These are phyloP conservation scores for Euptelea pleiosperma DNA, from an alignment of 164 flowering plant genomes.

Conservation along the genomic window DNA sequence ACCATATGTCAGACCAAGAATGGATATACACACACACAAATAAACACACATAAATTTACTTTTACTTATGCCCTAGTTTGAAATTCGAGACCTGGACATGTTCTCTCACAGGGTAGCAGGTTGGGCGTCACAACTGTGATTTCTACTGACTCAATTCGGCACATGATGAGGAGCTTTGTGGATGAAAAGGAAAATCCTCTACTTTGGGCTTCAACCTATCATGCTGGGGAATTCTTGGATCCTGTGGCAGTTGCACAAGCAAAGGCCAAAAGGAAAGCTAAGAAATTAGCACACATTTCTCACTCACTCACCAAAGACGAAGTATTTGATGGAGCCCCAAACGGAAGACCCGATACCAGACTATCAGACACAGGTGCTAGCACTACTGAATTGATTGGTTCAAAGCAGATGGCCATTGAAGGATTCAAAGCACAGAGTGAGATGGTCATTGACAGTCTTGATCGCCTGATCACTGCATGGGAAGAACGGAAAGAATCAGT, in stretches of 20 bases:
- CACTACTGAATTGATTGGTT: constrained; percentile 43
- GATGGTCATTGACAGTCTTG: constrained; percentile 96
- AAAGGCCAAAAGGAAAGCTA: constrained; percentile 70
- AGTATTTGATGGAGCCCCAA: constrained; percentile 22
- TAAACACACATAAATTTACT: neutral
- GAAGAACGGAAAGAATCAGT: constrained; percentile 92
- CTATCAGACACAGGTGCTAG: constrained; percentile 23
- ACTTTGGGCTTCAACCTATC: constrained; percentile 92
- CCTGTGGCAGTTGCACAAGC: constrained; percentile 86
- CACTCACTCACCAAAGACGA: constrained; percentile 37
- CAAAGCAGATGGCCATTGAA: constrained; percentile 82
- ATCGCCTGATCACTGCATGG: constrained; percentile 85
- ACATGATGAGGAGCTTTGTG: constrained; percentile 94
- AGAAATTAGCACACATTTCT: constrained; percentile 50
- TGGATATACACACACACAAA: no score
- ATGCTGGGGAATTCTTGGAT: constrained; percentile 85
- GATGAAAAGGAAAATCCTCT: constrained; percentile 82
- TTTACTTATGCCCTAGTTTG: neutral
- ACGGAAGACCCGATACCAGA: constrained; percentile 35
- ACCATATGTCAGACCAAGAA: no score
- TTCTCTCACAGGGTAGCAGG: constrained; percentile 64
- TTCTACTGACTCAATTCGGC: constrained; percentile 87
- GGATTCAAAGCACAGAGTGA: constrained; percentile 95
- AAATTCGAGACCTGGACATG: neutral
- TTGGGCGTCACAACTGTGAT: constrained; percentile 83